Percentiles rank a stretch among this genome's conserved stretches.
Evolutionary conservation across 2,329 filamentous ascomycete genomes (phyloP).

Genomic region (Trichophyton simii): DNA sequence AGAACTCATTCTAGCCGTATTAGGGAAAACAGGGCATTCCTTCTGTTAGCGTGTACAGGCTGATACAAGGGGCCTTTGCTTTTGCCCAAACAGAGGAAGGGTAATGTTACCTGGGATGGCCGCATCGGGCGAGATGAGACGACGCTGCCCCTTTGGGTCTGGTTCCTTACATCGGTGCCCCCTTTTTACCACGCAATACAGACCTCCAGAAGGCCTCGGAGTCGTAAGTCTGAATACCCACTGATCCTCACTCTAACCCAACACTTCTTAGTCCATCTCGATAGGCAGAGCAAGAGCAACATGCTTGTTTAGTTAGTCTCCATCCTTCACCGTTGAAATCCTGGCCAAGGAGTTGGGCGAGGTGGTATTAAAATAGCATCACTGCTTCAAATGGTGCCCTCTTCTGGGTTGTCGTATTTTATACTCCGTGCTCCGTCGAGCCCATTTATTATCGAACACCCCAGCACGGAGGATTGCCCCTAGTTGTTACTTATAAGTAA

Average conservation of each 20-base stretch:
- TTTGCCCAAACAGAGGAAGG: background rate
- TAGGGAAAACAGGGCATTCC: background rate
- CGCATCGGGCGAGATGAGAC: background rate
- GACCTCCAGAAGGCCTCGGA: background rate
- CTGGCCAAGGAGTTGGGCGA: background rate
- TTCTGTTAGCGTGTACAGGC: background rate
- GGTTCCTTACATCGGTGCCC: background rate
- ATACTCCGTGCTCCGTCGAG: background rate
- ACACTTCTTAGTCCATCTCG: background rate
- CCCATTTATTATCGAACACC: background rate
- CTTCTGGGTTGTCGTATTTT: background rate
- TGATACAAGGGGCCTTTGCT: background rate
- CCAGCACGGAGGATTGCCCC: background rate
- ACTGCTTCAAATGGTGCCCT: background rate
- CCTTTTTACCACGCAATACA: background rate
- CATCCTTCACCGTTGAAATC: background rate
- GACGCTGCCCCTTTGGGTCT: background rate
- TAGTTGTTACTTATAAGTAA: background rate
- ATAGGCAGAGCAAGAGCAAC: background rate
- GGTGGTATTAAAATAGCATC: background rate
- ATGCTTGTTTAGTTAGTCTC: background rate
- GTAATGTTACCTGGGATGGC: background rate
- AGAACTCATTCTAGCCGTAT: background rate
- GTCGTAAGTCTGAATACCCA: background rate
- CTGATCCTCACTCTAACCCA: background rate